phyloP scores from a whole-genome alignment of 768 basidiomycete species.

The Fomitopsis serialis region DNA sequence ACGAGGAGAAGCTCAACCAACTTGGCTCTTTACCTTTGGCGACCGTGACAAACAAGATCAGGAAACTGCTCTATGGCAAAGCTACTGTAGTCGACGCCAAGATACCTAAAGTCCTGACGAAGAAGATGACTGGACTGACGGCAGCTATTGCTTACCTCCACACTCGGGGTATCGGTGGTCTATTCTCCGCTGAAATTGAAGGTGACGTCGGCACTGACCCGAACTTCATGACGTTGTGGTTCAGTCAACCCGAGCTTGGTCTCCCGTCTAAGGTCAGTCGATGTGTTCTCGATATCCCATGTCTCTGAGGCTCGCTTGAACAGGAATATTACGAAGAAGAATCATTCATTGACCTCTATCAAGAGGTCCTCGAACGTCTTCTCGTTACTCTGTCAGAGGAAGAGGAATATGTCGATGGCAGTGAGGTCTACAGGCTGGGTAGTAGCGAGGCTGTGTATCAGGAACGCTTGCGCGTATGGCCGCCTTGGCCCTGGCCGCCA shows the following conservation, averaged over 20 bases:
- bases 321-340: conserved; percentile 90
- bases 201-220: conserved; percentile 87
- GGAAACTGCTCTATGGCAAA: conserved; percentile 53
- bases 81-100: conserved; percentile 31
- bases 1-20: conserved; percentile 71
- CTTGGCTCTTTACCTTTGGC: conserved; percentile 68
- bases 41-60: conserved; percentile 57
- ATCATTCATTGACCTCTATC: conserved; percentile 63
- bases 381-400: conserved; percentile 54
- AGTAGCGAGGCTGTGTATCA: conserved; percentile 28
- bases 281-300: neutral
- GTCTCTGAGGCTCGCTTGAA: neutral
- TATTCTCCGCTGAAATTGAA: conserved; percentile 82
- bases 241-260: conserved; percentile 75
- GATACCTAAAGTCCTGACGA: conserved; percentile 14
- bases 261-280: conserved; percentile 76
- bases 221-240: conserved; percentile 80
- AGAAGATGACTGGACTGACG: conserved; percentile 57
- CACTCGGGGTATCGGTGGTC: conserved; percentile 70
- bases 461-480: conserved; percentile 50
- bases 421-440: conserved; percentile 17
- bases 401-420: conserved; percentile 29
- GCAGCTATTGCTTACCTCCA: conserved; percentile 83
- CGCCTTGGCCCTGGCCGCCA: conserved; percentile 83
- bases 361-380: conserved; percentile 59